These are phyloP conservation scores for Silene noctiflora DNA, from an alignment of 179 eudicot species.

Conservation along the genomic window DNA sequence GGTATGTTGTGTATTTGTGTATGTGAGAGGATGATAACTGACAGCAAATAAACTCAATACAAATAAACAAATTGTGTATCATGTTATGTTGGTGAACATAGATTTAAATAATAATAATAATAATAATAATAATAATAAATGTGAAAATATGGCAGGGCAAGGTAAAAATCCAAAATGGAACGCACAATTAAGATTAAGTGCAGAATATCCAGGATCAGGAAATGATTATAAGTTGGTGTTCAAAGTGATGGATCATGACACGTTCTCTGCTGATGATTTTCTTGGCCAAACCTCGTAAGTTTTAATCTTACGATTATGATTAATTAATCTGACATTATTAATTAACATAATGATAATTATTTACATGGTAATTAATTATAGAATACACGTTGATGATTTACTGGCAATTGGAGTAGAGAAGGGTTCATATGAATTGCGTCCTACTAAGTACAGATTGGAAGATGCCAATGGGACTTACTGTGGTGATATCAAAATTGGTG, in stretches of 20 bases:
- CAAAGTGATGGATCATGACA: slow-evolving; percentile 67
- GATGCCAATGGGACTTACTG: slow-evolving; percentile 33
- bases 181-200: slow-evolving; percentile 47
- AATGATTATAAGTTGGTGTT: slow-evolving; percentile 44
- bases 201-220: slow-evolving; percentile 62
- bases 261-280: slow-evolving; percentile 66
- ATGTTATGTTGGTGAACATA: no score
- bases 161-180: slow-evolving; percentile 65
- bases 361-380: neutral
- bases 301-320: neutral
- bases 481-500: slow-evolving; percentile 59
- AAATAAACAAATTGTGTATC: no score
- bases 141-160: slow-evolving; percentile 39
- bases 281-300: slow-evolving; percentile 63
- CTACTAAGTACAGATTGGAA: slow-evolving; percentile 47
- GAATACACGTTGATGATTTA: slow-evolving; percentile 60
- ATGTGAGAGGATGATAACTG: no score
- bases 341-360: neutral
- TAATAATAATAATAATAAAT: no score
- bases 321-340: no score
- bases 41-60: no score
- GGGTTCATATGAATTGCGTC: slow-evolving; percentile 44
- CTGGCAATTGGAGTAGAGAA: slow-evolving; percentile 55
- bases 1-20: no score
- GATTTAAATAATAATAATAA: no score